Base-by-base conservation (phyloP, 495 filamentous ascomycete species). In the Terfezia claveryi region DNA sequence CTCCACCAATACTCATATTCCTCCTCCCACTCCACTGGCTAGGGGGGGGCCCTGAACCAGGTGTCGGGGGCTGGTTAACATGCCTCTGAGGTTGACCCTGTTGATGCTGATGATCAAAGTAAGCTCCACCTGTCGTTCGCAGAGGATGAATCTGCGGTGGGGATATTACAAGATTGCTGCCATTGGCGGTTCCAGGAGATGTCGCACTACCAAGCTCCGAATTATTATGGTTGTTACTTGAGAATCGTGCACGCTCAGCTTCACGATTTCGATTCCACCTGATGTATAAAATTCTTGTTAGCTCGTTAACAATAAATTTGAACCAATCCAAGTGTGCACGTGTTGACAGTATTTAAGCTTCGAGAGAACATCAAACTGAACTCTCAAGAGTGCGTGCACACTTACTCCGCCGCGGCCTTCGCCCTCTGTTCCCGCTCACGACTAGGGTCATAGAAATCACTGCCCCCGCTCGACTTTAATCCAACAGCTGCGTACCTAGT, bases 181-280 rank as follows among this genome's bases (percentile, higher is more conserved):
- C 41, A 20, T 14, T 46, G 41, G 17, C 41, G 41, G 14, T 46
- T 14, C 41, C 41, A 46, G 41, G 41, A 14, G 41, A 46, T 20
- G 41, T 20, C 41, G 41, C 14, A 32, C 27, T 46, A 14, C 41
- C 17, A 14, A 8, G 14, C 41, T 20, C 41, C 6, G 14, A 9
- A 14, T 46, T 14, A 46, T 46, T 46, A 20, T 20, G 17, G 41
- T 32, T 32, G 27, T 32, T 20, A 53, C 55, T 53, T 52, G 61
- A 66, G 62, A 62, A 65, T 64, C 59, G 62, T 57, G 63, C 63
- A 55, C 62, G 64, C 62, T 65, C 63, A 65, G 63, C 63, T 57
- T 65, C 59, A 64, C 62, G 62, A 55, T 62, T 65, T 53, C 63
- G 62, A 65, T 65, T 65, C 62, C 61, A 65, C 64, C 63, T 65